Conservation (phyloP, 768 basidiomycete genomes). For the Hortiboletus campestris region DNA sequence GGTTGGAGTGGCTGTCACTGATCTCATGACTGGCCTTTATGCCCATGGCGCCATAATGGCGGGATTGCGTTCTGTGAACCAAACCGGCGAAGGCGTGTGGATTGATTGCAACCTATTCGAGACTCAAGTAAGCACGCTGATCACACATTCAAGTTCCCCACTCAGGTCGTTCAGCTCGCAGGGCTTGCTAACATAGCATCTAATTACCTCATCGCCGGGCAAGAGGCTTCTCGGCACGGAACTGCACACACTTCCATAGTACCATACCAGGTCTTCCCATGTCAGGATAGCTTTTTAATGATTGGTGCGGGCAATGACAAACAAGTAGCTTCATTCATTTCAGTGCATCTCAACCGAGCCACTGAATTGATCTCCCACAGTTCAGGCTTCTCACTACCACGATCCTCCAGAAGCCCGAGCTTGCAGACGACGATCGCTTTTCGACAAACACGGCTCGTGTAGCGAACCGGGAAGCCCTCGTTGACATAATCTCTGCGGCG, state of each 20-base stretch:
- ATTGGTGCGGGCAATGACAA: conserved; percentile 90
- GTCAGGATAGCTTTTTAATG: conserved; percentile 87
- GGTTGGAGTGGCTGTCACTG: conserved; percentile 94
- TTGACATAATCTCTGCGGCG: conserved; percentile 61
- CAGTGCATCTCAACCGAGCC: neutral
- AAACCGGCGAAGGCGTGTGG: conserved; percentile 86
- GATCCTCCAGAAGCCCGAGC: conserved; percentile 59
- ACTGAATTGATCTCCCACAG: conserved; percentile 37
- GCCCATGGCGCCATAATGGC: conserved; percentile 93
- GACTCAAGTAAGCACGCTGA: conserved; percentile 58
- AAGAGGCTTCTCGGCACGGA: conserved; percentile 84
- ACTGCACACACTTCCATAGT: conserved; percentile 94
- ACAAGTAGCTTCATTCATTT: conserved; percentile 48
- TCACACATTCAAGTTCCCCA: neutral
- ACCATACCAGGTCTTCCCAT: conserved; percentile 89
- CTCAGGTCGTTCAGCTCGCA: conserved; percentile 57
- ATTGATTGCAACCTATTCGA: conserved; percentile 94
- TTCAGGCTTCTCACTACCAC: conserved; percentile 66
- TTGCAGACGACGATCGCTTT: conserved; percentile 63
- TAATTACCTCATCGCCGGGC: conserved; percentile 84
- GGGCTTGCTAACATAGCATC: conserved; percentile 91
- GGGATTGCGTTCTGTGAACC: conserved; percentile 73
- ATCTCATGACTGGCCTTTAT: conserved; percentile 85
- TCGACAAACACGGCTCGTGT: conserved; percentile 75
- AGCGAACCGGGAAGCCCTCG: conserved; percentile 65